These are phyloP conservation scores for Talaromyces wortmannii DNA, from an alignment of 495 filamentous ascomycete species.

Conservation along the genomic window DNA sequence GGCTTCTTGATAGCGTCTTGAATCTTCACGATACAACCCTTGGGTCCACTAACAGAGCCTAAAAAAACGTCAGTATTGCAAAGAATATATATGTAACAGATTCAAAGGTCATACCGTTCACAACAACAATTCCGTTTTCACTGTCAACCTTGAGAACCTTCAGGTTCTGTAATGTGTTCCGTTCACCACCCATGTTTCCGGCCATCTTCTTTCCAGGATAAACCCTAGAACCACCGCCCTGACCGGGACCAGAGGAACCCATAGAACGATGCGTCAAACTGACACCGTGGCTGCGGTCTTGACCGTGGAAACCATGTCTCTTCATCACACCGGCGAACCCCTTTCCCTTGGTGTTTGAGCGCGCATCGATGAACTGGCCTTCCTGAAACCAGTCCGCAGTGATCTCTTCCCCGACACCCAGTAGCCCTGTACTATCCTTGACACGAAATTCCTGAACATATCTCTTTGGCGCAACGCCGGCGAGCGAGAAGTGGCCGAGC, in stretches of 20 bases:
- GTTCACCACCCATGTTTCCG: conserved; percentile 84
- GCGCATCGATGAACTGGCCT: conserved; percentile 85
- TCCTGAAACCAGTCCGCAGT: conserved; percentile 79
- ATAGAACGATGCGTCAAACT: conserved; percentile 86
- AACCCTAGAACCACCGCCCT: conserved; percentile 88
- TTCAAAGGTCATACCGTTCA: conserved; percentile 56
- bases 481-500: conserved; percentile 76
- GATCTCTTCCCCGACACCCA: conserved; percentile 65
- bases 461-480: conserved; percentile 73
- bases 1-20: conserved; percentile 91
- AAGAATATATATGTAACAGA: neutral
- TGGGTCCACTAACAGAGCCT: conserved; percentile 78
- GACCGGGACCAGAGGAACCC: conserved; percentile 78
- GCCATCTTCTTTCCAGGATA: conserved; percentile 96
- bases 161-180: conserved; percentile 82
- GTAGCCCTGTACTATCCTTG: conserved; percentile 60
- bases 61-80: conserved; percentile 7
- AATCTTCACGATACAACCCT: conserved; percentile 73
- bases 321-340: conserved; percentile 99
- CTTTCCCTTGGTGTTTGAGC: conserved; percentile 71
- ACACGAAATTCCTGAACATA: conserved; percentile 82
- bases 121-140: conserved; percentile 77
- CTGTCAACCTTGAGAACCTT: conserved; percentile 82
- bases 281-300: conserved; percentile 89
- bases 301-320: conserved; percentile 77